phyloP scores from a whole-genome alignment of 139 green algal species.

The Yamagishiella unicocca region DNA sequence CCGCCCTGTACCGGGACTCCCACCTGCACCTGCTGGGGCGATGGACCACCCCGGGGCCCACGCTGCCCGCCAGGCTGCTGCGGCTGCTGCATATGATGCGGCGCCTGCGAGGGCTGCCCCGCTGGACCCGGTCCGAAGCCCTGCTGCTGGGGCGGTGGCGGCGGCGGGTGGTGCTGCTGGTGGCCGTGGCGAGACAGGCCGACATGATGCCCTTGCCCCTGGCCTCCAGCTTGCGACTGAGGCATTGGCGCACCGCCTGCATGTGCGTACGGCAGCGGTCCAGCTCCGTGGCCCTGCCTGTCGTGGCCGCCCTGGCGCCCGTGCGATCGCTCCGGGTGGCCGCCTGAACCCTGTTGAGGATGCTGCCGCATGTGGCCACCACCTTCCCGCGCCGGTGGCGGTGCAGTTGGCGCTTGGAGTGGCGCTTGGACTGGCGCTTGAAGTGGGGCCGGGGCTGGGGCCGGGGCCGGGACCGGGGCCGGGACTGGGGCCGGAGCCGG shows the following conservation, averaged over 20 bases:
- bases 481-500: no score
- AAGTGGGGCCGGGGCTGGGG: no score
- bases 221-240: background rate
- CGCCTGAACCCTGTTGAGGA: no score
- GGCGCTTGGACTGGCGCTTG: no score
- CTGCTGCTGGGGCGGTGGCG: background rate
- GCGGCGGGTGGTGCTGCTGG: slow-evolving; percentile 2
- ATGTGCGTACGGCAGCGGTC: slow-evolving; percentile 22
- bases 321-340: background rate
- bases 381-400: no score
- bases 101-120: background rate
- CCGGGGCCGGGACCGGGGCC: no score
- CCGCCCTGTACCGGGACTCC: background rate
- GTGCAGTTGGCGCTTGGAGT: no score
- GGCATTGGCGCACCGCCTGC: background rate
- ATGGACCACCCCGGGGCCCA: background rate
- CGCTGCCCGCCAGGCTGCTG: slow-evolving; percentile 13
- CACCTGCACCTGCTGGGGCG: slow-evolving; percentile 12
- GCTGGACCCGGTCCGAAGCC: background rate
- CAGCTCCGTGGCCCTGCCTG: background rate
- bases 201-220: background rate
- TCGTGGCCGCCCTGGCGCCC: background rate
- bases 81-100: background rate
- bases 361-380: no score
- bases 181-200: background rate